Conservation (phyloP, 1,139 yeast species). For the Kodamaea suecica region DNA sequence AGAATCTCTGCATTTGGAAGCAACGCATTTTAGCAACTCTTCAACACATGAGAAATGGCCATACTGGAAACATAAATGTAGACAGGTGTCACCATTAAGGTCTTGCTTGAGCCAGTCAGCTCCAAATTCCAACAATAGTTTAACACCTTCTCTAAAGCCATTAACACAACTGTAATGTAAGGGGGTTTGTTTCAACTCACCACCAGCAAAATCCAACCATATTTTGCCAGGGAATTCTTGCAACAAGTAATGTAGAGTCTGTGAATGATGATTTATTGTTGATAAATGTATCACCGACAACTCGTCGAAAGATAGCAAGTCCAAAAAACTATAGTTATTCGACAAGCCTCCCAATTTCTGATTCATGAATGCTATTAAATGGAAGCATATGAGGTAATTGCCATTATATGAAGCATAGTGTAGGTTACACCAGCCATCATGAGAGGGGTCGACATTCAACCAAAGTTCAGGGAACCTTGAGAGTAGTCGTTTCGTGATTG, state of each 20-base stretch:
- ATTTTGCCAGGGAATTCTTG: slow-evolving; percentile 73
- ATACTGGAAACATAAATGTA: slow-evolving; percentile 78
- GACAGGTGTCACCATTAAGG: slow-evolving; percentile 66
- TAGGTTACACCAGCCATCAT: slow-evolving; percentile 83
- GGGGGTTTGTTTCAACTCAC: slow-evolving; percentile 60
- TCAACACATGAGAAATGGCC: slow-evolving; percentile 67
- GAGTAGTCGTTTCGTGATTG: slow-evolving; percentile 69
- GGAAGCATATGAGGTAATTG: slow-evolving; percentile 72
- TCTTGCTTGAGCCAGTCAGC: slow-evolving; percentile 67
- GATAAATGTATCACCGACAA: slow-evolving; percentile 79
- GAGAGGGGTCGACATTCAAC: slow-evolving; percentile 62
- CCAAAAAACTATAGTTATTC: slow-evolving; percentile 23
- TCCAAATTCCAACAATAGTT: slow-evolving; percentile 72
- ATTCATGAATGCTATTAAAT: slow-evolving; percentile 39
- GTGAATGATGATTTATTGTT: slow-evolving; percentile 61
- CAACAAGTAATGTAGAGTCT: slow-evolving; percentile 74
- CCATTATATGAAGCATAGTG: slow-evolving; percentile 88
- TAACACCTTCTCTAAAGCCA: slow-evolving; percentile 70
- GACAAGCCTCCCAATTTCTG: slow-evolving; percentile 19
- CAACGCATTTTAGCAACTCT: slow-evolving; percentile 46
- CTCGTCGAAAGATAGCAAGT: slow-evolving; percentile 56
- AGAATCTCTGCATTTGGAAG: slow-evolving; percentile 12
- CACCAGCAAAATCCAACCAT: slow-evolving; percentile 53
- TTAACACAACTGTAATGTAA: slow-evolving; percentile 68
- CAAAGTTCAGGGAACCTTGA: slow-evolving; percentile 73